Base-by-base conservation (phyloP, 2,329 filamentous ascomycete genomes). In the Cladophialophora exuberans region DNA sequence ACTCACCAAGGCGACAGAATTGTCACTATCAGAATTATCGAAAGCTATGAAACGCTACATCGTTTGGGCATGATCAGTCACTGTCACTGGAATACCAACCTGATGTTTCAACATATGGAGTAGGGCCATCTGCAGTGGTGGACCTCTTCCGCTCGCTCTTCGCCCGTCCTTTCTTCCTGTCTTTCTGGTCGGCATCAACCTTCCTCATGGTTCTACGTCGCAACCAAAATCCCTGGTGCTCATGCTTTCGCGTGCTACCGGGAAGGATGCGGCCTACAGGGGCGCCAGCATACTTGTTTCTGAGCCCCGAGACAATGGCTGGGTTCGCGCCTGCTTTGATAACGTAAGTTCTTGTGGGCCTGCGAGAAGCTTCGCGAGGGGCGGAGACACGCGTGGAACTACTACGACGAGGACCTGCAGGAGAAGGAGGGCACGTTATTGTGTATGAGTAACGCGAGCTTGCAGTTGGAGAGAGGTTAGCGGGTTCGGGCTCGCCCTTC, bases 1-100 rank as follows among this genome's bases (percentile, higher is more conserved):
- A 17, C 18, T n/a, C n/a, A n/a, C n/a, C n/a, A n/a, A n/a, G 31
- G 7, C 15, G 46, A 50, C 18, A 26, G n/a, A n/a, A n/a, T n/a
- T n/a, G n/a, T n/a, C n/a, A n/a, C n/a, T n/a, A n/a, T n/a, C n/a
- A n/a, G n/a, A n/a, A n/a, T n/a, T n/a, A n/a, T n/a, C 18, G 17
- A n/a, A 22, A n/a, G n/a, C 22, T 20, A 39, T 11, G 6, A 7
- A 11, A 17, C 35, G 18, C 18, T 20, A 20, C 10, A 9, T 4
- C 6, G 4, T 17, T 5, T 20, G 3, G 4, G 15, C n/a, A 17
- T 39, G 22, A 20, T 39, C 35, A 31, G 28, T 13, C 28, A 18
- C 33, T 44, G 54, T n/a, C n/a, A 49, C 44, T 49, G 23, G 35
- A 31, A 35, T 56, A 60, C 57, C 57, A 60, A 18, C 57, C 57